Percentiles rank a stretch among this genome's conserved stretches.
These are phyloP conservation scores for Rhinocladiella similis DNA, from an alignment of 2,329 filamentous ascomycete genomes.

Conservation along the genomic window DNA sequence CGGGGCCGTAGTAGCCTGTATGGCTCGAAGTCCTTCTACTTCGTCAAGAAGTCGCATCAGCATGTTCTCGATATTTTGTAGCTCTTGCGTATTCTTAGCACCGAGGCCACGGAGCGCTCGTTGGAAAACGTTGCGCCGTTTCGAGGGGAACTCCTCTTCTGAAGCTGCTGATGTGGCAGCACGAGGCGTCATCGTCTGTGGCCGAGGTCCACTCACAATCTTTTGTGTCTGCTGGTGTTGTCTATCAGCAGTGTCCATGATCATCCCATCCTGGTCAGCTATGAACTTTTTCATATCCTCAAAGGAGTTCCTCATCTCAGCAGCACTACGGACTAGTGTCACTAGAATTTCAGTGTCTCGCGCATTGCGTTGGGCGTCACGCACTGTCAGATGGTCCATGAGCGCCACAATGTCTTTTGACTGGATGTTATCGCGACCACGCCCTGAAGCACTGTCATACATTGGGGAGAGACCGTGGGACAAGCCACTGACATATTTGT, in stretches of 20 bases:
- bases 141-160: slow-evolving; percentile 63
- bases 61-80: slow-evolving; percentile 87
- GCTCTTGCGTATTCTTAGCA: slow-evolving; percentile 81
- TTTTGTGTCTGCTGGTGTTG: slow-evolving; percentile 85
- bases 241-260: slow-evolving; percentile 83
- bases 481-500: slow-evolving; percentile 75
- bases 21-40: slow-evolving; percentile 76
- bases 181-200: slow-evolving; percentile 68
- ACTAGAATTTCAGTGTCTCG: slow-evolving; percentile 95
- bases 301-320: slow-evolving; percentile 96
- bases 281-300: slow-evolving; percentile 94
- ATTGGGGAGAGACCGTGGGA: slow-evolving; percentile 93
- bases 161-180: slow-evolving; percentile 49
- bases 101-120: slow-evolving; percentile 90
- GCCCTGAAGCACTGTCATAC: slow-evolving; percentile 85
- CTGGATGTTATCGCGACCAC: slow-evolving; percentile 86
- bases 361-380: slow-evolving; percentile 93
- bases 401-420: slow-evolving; percentile 95
- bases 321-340: slow-evolving; percentile 86
- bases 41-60: slow-evolving; percentile 88
- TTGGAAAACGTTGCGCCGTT: slow-evolving; percentile 92
- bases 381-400: slow-evolving; percentile 98
- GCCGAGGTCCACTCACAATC: slow-evolving; percentile 80
- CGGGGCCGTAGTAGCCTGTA: slow-evolving; percentile 44
- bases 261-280: slow-evolving; percentile 82